These are phyloP conservation scores for Annulohypoxylon nitens DNA, from an alignment of 495 filamentous ascomycete genomes.

Conservation along the genomic window DNA sequence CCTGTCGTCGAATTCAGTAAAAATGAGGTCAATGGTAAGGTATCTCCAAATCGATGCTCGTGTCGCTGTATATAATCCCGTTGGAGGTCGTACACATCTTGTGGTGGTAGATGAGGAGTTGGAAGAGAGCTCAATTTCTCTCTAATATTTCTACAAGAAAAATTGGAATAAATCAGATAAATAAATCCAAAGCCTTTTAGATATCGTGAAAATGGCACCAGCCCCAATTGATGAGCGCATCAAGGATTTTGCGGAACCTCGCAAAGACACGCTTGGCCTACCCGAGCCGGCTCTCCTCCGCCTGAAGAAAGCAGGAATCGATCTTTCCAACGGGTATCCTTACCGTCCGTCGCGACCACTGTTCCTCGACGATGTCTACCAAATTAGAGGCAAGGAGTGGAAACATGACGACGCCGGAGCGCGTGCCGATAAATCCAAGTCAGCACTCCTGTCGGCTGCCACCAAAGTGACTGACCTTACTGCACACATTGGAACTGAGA, in stretches of 20 bases:
- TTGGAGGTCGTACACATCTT: constrained; percentile 8
- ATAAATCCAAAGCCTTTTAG: neutral
- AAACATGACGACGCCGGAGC: constrained; percentile 70
- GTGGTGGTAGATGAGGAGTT: neutral
- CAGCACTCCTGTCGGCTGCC: constrained; percentile 71
- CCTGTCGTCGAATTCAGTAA: constrained; percentile 8
- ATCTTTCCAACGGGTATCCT: constrained; percentile 74
- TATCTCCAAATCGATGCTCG: constrained; percentile 20
- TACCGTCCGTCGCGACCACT: constrained; percentile 74
- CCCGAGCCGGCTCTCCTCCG: constrained; percentile 66
- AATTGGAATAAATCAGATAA: constrained; percentile 5
- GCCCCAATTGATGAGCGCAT: constrained; percentile 70
- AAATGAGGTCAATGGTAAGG: constrained; percentile 27
- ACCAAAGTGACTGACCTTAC: constrained; percentile 76
- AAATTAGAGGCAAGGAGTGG: constrained; percentile 70
- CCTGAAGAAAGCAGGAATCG: constrained; percentile 73
- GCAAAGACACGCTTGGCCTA: constrained; percentile 72
- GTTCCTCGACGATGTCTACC: constrained; percentile 74
- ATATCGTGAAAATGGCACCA: constrained; percentile 54
- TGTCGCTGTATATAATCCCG: constrained; percentile 29
- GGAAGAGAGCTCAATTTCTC: neutral
- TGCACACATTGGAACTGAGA: constrained; percentile 77
- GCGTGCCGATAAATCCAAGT: constrained; percentile 76
- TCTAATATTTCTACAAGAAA: neutral
- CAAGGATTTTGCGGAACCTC: constrained; percentile 68